phyloP scores from a whole-genome alignment of 2,329 filamentous ascomycete genomes.

The Paecilomyces variotii region DNA sequence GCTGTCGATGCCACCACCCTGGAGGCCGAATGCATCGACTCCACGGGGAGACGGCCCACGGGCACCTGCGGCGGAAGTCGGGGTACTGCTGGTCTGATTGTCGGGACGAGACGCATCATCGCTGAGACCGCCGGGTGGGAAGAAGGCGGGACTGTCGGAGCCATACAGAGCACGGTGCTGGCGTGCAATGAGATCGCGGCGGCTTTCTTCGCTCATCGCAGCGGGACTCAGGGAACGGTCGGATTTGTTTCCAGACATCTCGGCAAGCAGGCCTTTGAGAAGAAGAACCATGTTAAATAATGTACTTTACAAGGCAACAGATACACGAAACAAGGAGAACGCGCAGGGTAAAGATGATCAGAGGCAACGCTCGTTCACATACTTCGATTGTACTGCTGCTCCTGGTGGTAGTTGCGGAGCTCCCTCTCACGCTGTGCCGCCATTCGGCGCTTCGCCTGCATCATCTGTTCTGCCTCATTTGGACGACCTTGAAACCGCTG shows the following conservation, averaged over 20 bases:
- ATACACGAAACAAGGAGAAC: constrained; percentile 32
- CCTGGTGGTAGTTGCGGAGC: constrained; percentile 98
- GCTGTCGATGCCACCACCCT: constrained; percentile 43
- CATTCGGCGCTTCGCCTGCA: constrained; percentile 99
- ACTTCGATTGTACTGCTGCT: constrained; percentile 99
- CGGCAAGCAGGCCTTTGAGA: constrained; percentile 54
- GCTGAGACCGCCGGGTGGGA: constrained; percentile 57
- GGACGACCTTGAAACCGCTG: constrained; percentile 84
- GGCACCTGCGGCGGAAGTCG: constrained; percentile 51
- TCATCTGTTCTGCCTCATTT: constrained; percentile 94
- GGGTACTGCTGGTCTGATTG: constrained; percentile 55
- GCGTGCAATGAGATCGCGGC: constrained; percentile 88
- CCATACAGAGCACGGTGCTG: constrained; percentile 93
- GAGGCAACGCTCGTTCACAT: constrained; percentile 35
- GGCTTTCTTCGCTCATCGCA: constrained; percentile 89
- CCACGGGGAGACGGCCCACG: constrained; percentile 73
- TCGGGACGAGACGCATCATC: constrained; percentile 62
- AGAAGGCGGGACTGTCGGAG: constrained; percentile 58
- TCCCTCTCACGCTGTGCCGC: constrained; percentile 98
- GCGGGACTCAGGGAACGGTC: constrained; percentile 78
- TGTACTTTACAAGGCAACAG: constrained; percentile 37
- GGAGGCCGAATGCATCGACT: constrained; percentile 60
- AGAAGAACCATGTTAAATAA: constrained; percentile 35
- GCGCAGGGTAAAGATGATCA: constrained; percentile 28
- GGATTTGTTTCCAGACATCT: constrained; percentile 67